A percentile compares a stretch with the other conserved stretches of the same genome.
Conservation (phyloP, 345 rosid genomes). For the rapeseed (Brassica napus) region DNA sequence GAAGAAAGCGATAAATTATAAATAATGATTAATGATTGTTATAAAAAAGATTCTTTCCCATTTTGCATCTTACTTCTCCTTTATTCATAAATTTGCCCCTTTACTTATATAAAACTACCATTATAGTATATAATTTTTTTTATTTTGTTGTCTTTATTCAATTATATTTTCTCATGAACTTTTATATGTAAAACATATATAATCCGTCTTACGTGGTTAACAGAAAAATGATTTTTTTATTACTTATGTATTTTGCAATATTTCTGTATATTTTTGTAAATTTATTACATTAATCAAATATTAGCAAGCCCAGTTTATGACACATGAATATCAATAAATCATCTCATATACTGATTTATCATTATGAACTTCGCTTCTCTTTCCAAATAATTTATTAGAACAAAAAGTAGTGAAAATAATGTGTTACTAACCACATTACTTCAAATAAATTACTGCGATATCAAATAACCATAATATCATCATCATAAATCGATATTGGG, state of each 20-base stretch:
- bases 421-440: constrained; percentile 19
- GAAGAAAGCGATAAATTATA: neutral
- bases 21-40: neutral
- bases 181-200: no score
- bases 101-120: neutral
- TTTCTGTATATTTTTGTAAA: neutral
- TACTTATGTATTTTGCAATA: neutral
- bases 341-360: neutral
- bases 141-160: no score
- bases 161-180: neutral
- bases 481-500: neutral
- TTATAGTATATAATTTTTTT: neutral
- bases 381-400: neutral
- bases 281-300: neutral
- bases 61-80: constrained; percentile 18
- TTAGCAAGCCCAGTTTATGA: neutral
- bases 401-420: neutral
- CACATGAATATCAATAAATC: neutral
- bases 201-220: no score
- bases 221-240: neutral
- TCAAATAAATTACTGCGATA: constrained; percentile 3
- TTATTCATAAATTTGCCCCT: neutral
- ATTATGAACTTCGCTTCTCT: neutral
- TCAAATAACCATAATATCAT: neutral
- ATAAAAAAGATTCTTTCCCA: neutral